These are phyloP conservation scores for Aspergillus hancockii DNA, from an alignment of 495 filamentous ascomycete species.

Conservation along the genomic window DNA sequence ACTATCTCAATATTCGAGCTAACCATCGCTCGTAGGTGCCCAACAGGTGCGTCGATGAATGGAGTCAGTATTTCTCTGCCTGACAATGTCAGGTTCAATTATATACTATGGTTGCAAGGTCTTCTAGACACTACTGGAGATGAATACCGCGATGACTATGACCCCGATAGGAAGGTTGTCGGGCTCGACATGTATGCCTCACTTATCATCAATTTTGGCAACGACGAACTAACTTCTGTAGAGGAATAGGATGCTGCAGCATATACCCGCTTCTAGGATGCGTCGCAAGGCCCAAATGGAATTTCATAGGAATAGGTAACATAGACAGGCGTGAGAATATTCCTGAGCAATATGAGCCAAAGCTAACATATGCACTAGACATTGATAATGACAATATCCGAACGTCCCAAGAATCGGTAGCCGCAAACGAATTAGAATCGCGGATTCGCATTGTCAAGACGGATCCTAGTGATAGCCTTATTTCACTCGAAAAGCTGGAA, in stretches of 20 bases:
- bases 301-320: conserved; percentile 69
- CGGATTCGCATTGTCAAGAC: conserved; percentile 67
- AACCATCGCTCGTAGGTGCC: conserved; percentile 54
- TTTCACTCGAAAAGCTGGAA: conserved; percentile 54
- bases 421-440: conserved; percentile 59
- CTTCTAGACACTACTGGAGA: conserved; percentile 74
- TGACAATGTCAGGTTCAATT: conserved; percentile 63
- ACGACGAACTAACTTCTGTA: conserved; percentile 22
- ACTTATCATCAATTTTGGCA: neutral
- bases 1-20: neutral
- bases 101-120: conserved; percentile 86
- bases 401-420: conserved; percentile 65
- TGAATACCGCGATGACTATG: conserved; percentile 53
- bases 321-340: neutral
- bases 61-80: conserved; percentile 5
- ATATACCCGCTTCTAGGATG: conserved; percentile 92
- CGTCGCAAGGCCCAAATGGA: conserved; percentile 64
- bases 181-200: conserved; percentile 76
- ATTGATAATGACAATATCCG: conserved; percentile 71
- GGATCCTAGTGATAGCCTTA: conserved; percentile 49
- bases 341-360: neutral
- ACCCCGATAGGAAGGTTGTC: conserved; percentile 55
- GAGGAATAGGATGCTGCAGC: conserved; percentile 83
- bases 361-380: conserved; percentile 48
- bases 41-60: conserved; percentile 50